Base-by-base conservation (phyloP, 2,329 filamentous ascomycete genomes). In the Xylariomycetidae sp. region DNA sequence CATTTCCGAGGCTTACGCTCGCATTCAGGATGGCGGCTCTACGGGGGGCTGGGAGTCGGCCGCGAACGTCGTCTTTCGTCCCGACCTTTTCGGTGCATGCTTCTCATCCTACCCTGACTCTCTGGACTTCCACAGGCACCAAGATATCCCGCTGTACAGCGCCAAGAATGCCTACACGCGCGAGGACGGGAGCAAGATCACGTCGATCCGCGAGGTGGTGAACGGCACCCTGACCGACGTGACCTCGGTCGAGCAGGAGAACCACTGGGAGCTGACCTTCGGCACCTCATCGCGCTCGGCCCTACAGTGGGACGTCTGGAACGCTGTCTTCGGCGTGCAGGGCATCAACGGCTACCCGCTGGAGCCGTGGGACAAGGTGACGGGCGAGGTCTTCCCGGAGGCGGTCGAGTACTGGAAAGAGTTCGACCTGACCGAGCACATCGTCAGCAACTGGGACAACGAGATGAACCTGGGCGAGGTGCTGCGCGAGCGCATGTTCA, bases 331-430 rank as follows among this genome's bases (percentile, higher is more conserved):
- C 15, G 45, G 45, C 33, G 37, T 29, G 16, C 45, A 49, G 27
- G 45, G 45, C 1, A 30, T 45, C 2, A 49, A 49, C 29, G 38
- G 40, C 5, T 45, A 43, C 29, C 45, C 45, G 2, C 30, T 49
- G 3, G 45, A 49, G 36, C 45, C 45, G 10, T 49, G 45, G 45
- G 45, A 49, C 20, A 49, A 49, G 29, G 44, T 49, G 15, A 49
- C 45, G 3, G 45, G 45, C 27, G 45, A 49, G 31, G 42, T 49
- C 20, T 47, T 41, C 36, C 38, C 39, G 1, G 45, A 38, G 2
- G 25, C 44, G 2, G 45, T 49, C 6, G 34, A 40, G 6, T 47
- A 35, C 31, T 49, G 45, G 45, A 40, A 39, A 13, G 28, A 16
- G 25, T 33, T 49, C 25, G 45, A 49, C 16, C 27, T 49, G 4